Percentiles rank a stretch among this genome's conserved stretches.
Conservation (phyloP, 2,329 filamentous ascomycete genomes). For the Fusarium sp. region DNA sequence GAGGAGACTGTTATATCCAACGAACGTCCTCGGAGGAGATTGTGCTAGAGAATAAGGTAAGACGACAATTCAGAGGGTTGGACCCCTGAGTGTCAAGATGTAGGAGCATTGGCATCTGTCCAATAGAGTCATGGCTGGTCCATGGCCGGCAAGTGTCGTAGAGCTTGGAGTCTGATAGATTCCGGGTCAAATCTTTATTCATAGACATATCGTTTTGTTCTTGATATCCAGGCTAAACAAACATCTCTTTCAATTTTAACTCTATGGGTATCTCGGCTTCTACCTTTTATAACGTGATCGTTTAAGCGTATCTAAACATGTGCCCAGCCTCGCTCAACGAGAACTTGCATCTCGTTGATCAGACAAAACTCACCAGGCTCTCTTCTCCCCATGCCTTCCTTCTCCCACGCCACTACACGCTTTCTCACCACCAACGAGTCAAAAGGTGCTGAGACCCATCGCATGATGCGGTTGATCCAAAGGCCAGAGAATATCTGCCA, state of each 20-base stretch:
- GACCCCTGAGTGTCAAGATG: neutral
- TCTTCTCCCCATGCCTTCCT: constrained; percentile 48
- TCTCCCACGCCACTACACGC: constrained; percentile 56
- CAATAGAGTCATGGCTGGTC: neutral
- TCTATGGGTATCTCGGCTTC: constrained; percentile 30
- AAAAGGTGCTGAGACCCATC: constrained; percentile 54
- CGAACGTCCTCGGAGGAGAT: neutral
- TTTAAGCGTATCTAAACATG: constrained; percentile 52
- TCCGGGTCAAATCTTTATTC: neutral
- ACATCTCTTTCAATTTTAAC: constrained; percentile 1
- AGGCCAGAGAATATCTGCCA: constrained; percentile 63
- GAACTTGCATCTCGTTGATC: constrained; percentile 71
- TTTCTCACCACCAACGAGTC: constrained; percentile 52
- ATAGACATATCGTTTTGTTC: neutral
- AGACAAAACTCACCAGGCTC: constrained; percentile 65
- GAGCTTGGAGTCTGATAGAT: neutral
- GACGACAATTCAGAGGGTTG: neutral
- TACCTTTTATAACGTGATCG: neutral
- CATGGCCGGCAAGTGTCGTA: neutral
- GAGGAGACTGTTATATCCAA: neutral
- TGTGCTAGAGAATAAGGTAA: neutral
- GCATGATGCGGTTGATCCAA: constrained; percentile 68
- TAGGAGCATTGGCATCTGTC: neutral
- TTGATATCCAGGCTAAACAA: neutral
- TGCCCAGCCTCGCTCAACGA: constrained; percentile 68